Evolutionary conservation across 441 rosid genomes (phyloP), one percentile per base, ranked within the genome.

Genomic region (Adansonia grandidieri): DNA sequence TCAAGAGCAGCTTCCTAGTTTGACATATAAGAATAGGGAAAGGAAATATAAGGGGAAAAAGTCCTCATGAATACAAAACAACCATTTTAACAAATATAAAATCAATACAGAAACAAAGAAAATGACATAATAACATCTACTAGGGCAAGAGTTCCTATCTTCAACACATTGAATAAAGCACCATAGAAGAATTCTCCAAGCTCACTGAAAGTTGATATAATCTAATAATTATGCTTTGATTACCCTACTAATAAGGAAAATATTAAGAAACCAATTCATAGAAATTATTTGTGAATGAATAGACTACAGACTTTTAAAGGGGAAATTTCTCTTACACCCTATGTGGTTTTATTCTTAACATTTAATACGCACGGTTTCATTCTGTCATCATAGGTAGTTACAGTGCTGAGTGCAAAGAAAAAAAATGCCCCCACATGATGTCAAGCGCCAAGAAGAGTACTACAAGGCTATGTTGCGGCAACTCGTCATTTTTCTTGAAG

Each of bases 1-100:
- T 97, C 91, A 76, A 93, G 84, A 68, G 89, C 86, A 80, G 83
- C 86, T 69, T 95, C 99, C 99, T 97, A 72, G 57, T 82, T 83
- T 58, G 79, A 62, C 54, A 73, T n/a, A 73, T 47, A 71, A 75
- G 64, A 71, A 19, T 1, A 76, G 28, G 72, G 47, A 48, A 71
- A 51, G 58, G 68, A 65, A 66, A 20, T 22, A 42, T 79, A 58
- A 67, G 10, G 10, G 67, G 73, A 22, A 22, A 78, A 63, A 15
- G 14, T 63, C 40, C 58, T 37, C 37, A 37, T 14, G 11, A 53
- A 71, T 10, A 17, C 24, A 53, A 53, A n/a, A 71, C 4, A n/a
- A 9, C 17, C 64, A 17, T 37, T 54, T 37, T 15, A 72, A 72
- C 17, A 56, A 72, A 56, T 72, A n/a, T 3, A 56, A 71, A n/a